A percentile compares a stretch with the other conserved stretches of the same genome.
Evolutionary conservation across 2,329 filamentous ascomycete genomes (phyloP).

Genomic region (Fusarium redolens): DNA sequence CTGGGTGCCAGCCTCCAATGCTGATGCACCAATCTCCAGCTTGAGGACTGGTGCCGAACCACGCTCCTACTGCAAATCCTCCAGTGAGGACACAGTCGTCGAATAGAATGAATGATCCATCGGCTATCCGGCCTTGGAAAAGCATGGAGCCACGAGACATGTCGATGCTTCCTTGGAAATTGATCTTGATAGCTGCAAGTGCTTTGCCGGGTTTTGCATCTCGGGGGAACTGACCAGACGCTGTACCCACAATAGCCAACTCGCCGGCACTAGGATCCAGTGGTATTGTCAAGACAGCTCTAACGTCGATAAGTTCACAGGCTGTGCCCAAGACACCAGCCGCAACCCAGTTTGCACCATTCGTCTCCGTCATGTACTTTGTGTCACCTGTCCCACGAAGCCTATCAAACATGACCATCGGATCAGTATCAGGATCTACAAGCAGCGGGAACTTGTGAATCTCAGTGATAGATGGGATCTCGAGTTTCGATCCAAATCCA

Average conservation of each 20-base stretch:
- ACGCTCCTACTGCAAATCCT: not conserved
- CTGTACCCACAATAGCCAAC: not conserved
- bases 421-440: not conserved
- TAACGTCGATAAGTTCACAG: not conserved
- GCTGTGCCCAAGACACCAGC: not conserved
- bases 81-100: not conserved
- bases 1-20: not conserved
- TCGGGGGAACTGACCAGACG: not conserved
- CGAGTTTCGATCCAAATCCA: not conserved
- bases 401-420: not conserved
- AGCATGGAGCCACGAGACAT: not conserved
- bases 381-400: not conserved
- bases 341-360: not conserved
- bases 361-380: not conserved
- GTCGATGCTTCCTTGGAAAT: not conserved
- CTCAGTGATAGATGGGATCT: not conserved
- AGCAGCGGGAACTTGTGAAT: not conserved
- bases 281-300: not conserved
- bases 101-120: not conserved
- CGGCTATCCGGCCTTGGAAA: not conserved
- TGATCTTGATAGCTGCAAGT: not conserved
- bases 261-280: not conserved
- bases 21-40: not conserved
- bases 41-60: not conserved
- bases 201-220: not conserved